Evolutionary conservation across 257 asterid species (phyloP).

Genomic region (Scutellaria barbata): DNA sequence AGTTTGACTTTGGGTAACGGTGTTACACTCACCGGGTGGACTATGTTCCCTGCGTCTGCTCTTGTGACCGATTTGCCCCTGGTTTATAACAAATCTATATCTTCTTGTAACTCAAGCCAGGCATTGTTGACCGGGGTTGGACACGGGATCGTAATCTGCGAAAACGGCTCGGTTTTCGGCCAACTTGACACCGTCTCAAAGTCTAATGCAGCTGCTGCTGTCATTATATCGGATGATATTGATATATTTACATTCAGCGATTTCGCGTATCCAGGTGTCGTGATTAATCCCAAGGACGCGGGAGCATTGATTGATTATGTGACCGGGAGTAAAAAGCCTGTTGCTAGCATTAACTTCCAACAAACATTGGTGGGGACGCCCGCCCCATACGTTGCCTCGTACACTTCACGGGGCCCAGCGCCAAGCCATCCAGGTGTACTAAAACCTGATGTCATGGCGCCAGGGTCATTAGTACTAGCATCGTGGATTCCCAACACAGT

Average conservation of each 20-base stretch:
- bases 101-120: constrained; percentile 39
- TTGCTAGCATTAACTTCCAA: constrained; percentile 44
- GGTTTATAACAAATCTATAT: constrained; percentile 39
- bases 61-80: constrained; percentile 36
- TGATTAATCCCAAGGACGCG: constrained; percentile 31
- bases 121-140: constrained; percentile 3
- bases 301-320: constrained; percentile 36
- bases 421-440: constrained; percentile 41
- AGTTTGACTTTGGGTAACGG: constrained; percentile 45
- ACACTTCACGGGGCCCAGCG: constrained; percentile 55
- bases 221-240: constrained; percentile 36
- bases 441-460: constrained; percentile 56
- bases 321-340: constrained; percentile 3
- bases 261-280: constrained; percentile 40
- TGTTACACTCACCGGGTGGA: constrained; percentile 36
- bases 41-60: constrained; percentile 43
- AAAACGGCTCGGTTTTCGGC: not conserved
- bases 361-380: constrained; percentile 39
- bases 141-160: constrained; percentile 37
- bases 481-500: constrained; percentile 40
- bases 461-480: constrained; percentile 47
- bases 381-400: constrained; percentile 46
- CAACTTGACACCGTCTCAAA: constrained; percentile 33
- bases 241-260: constrained; percentile 4
- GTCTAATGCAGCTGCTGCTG: constrained; percentile 39